Conservation (phyloP, 306 rosid species). For the Lathyrus tuberosus region DNA sequence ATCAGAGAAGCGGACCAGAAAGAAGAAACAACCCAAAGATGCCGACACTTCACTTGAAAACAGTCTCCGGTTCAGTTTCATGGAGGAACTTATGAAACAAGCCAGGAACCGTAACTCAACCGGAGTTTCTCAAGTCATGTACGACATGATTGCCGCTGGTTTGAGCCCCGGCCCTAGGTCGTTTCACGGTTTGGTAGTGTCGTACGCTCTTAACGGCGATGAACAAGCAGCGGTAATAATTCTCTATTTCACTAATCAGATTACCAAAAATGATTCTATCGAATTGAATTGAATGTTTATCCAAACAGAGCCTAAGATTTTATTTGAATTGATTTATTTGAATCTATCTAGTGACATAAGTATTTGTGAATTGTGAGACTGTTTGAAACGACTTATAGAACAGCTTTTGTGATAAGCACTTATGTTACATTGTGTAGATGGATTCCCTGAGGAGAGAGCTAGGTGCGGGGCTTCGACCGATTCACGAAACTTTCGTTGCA, state of each 20-base stretch:
- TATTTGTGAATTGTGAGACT: neutral
- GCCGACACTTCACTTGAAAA: constrained; percentile 59
- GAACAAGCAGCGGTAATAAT: constrained; percentile 75
- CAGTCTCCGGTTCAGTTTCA: constrained; percentile 80
- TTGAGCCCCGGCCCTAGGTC: constrained; percentile 92
- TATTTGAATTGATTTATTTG: neutral
- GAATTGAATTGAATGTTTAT: neutral
- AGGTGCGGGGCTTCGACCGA: constrained; percentile 87
- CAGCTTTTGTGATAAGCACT: neutral
- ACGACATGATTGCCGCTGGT: constrained; percentile 96
- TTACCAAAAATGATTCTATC: neutral
- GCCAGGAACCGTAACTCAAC: constrained; percentile 70
- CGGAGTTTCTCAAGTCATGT: constrained; percentile 73
- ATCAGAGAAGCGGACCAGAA: constrained; percentile 65
- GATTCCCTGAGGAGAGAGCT: constrained; percentile 80
- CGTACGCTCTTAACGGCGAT: constrained; percentile 71
- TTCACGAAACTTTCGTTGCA: constrained; percentile 83
- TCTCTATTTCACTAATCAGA: too few species aligned
- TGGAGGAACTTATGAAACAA: constrained; percentile 94
- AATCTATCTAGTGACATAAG: neutral
- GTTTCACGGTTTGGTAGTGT: constrained; percentile 83
- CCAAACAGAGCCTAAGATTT: neutral
- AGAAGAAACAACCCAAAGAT: constrained; percentile 61
- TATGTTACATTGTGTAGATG: constrained; percentile 46
- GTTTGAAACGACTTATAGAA: neutral